phyloP scores from a whole-genome alignment of 139 green algal genomes.

The Chlorella vulgaris region DNA sequence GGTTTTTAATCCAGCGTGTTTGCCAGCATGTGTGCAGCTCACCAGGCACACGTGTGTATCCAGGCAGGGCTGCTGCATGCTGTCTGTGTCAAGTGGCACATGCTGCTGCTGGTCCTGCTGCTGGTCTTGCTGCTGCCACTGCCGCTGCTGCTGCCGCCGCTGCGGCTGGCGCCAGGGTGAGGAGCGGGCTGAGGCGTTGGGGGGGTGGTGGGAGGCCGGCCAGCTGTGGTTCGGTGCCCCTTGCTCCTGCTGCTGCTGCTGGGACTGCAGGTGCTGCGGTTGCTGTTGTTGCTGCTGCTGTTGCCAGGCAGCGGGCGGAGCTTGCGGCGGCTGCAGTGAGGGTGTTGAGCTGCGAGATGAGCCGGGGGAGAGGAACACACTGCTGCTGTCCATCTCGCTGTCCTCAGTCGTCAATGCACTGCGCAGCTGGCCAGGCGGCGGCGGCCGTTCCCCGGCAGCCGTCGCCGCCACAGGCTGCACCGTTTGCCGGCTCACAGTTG shows the following conservation, averaged over 20 bases:
- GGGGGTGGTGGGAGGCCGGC: too few species aligned
- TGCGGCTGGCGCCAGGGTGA: not conserved
- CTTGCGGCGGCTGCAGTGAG: too few species aligned
- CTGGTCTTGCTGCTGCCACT: not conserved
- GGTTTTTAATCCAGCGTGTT: too few species aligned
- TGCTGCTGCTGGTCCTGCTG: not conserved
- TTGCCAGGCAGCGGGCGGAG: not conserved
- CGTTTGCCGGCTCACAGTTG: not conserved
- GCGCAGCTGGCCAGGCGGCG: not conserved
- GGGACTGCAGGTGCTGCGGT: not conserved
- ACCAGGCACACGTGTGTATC: not conserved
- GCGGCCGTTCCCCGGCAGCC: not conserved
- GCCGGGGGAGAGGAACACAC: not conserved
- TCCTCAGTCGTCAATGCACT: not conserved
- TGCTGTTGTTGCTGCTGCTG: constrained; percentile 1
- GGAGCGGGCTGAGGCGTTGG: not conserved
- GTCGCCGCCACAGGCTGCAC: not conserved
- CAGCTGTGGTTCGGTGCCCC: not conserved
- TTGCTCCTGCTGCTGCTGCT: not conserved
- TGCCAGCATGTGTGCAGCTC: not conserved
- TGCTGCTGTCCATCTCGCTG: constrained; percentile 23
- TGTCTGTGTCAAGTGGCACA: not conserved
- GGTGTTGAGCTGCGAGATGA: not conserved
- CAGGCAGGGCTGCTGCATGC: not conserved
- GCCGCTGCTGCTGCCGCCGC: not conserved